These are phyloP conservation scores for Solanum hybrid DNA, from an alignment of 305 asterid genomes.

Conservation along the genomic window DNA sequence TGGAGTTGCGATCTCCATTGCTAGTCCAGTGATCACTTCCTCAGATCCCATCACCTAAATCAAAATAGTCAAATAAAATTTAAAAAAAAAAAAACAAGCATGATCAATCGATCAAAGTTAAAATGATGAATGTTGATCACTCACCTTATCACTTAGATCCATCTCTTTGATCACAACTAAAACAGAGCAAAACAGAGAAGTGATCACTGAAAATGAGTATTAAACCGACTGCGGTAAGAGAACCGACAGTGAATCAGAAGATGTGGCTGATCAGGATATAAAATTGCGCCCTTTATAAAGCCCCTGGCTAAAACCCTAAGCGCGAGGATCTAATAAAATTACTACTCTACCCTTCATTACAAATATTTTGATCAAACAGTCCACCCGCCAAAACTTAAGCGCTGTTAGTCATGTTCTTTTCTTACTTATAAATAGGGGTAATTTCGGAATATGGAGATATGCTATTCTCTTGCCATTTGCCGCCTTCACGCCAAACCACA, in stretches of 20 bases:
- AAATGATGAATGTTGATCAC: slow-evolving; percentile 23
- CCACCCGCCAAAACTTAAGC: background rate
- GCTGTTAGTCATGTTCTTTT: too few species aligned
- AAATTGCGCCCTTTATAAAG: slow-evolving; percentile 10
- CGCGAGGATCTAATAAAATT: background rate
- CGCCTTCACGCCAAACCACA: background rate
- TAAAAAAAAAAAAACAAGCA: background rate
- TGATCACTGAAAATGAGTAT: background rate
- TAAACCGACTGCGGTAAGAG: background rate
- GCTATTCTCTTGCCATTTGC: background rate
- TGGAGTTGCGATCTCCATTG: slow-evolving; percentile 21
- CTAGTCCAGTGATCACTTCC: slow-evolving; percentile 34
- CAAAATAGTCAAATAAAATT: background rate
- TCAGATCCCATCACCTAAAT: slow-evolving; percentile 51
- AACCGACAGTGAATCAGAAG: background rate
- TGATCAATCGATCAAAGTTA: background rate
- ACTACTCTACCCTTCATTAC: background rate
- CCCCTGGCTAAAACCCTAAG: slow-evolving; percentile 8
- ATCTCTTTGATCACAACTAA: slow-evolving; percentile 14
- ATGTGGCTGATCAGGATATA: slow-evolving; percentile 3
- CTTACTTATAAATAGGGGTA: background rate
- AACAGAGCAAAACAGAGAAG: background rate
- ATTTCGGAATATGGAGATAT: background rate
- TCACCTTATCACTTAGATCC: slow-evolving; percentile 83
- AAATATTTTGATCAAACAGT: background rate